phyloP scores from a whole-genome alignment of 2,329 filamentous ascomycete species.

The Chaetothyriales sp. region DNA sequence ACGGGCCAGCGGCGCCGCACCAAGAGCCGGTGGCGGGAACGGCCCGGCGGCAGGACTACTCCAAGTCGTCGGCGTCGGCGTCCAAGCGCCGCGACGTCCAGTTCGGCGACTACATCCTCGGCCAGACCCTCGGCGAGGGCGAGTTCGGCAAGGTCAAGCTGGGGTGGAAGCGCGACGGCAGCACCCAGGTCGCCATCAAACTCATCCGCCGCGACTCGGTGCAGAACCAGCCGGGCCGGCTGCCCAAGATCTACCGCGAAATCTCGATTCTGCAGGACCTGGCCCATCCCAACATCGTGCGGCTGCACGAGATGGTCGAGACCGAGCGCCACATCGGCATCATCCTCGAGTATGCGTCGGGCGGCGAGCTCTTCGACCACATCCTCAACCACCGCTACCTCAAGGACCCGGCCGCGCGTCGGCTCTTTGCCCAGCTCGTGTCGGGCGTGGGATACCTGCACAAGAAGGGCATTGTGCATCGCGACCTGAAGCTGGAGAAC shows the following conservation, averaged over 20 bases:
- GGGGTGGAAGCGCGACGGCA: constrained; percentile 93
- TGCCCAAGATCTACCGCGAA: constrained; percentile 95
- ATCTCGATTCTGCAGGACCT: constrained; percentile 79
- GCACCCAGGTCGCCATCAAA: constrained; percentile 92
- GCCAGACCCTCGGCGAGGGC: constrained; percentile 90
- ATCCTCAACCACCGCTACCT: constrained; percentile 94
- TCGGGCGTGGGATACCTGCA: constrained; percentile 95
- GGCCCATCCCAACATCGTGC: constrained; percentile 92
- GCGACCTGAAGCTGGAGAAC: constrained; percentile 94
- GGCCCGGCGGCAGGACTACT: constrained; percentile 44
- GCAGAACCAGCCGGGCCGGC: constrained; percentile 70
- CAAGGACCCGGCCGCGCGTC: constrained; percentile 80
- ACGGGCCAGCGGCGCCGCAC: constrained; percentile 37
- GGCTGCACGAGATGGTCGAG: constrained; percentile 95
- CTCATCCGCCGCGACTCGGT: constrained; percentile 86
- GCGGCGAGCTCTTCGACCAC: constrained; percentile 94
- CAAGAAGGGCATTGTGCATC: constrained; percentile 96
- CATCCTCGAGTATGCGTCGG: constrained; percentile 94
- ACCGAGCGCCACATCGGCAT: constrained; percentile 96
- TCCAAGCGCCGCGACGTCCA: constrained; percentile 59
- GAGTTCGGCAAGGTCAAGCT: constrained; percentile 98
- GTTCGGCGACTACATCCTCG: constrained; percentile 91
- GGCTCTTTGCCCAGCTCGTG: constrained; percentile 86
- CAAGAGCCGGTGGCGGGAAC: constrained; percentile 27
- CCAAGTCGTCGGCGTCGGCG: constrained; percentile 24